Evolutionary conservation across 371 early-diverging fungal genomes (phyloP), one percentile per base, ranked within the genome.

Genomic region (Zancudomyces culisetae): DNA sequence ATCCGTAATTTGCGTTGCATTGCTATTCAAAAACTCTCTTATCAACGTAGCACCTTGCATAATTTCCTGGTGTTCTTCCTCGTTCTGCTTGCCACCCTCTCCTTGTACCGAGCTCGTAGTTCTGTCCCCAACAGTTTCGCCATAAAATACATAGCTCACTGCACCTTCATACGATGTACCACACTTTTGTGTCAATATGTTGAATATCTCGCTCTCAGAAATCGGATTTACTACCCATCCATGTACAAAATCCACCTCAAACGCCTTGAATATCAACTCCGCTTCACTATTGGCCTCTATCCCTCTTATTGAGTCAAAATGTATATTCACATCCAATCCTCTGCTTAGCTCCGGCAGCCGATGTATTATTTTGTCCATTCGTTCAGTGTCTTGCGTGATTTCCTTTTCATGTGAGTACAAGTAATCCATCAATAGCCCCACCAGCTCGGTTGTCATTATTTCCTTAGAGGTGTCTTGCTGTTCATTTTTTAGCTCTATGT

Each of bases 151-250:
- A 46, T 65, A 81, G 46, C 90, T 89, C 0, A 87, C 89, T 0
- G 79, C 75, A 18, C 68, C 69, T 57, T 90, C 88, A 55, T 93
- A 93, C 22, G 75, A 78, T 4, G 64, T 49, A n/a, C 49, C 24
- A 35, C 63, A 59, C 3, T 47, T 60, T 56, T 74, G 60, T 53
- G 69, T 49, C 10, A 71, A 56, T 0, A 76, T 78, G 8, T 78
- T 62, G 2, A 81, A 70, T 1, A 70, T 60, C 23, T 77, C 72
- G 15, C 54, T 40, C 45, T 85, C 79, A 43, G 68, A 75, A 54
- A 76, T 74, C 1, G 85, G 81, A 55, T 85, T 85, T 20, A 75
- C 81, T 12, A 81, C 68, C 92, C 92, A 94, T 13, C 94, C 94
- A 64, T 91, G 92, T 20, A 86, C 84, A 15, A 90, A 65, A 35